Evolutionary conservation across 2,329 filamentous ascomycete genomes (phyloP).

Genomic region (Ceratocystis ficicola): DNA sequence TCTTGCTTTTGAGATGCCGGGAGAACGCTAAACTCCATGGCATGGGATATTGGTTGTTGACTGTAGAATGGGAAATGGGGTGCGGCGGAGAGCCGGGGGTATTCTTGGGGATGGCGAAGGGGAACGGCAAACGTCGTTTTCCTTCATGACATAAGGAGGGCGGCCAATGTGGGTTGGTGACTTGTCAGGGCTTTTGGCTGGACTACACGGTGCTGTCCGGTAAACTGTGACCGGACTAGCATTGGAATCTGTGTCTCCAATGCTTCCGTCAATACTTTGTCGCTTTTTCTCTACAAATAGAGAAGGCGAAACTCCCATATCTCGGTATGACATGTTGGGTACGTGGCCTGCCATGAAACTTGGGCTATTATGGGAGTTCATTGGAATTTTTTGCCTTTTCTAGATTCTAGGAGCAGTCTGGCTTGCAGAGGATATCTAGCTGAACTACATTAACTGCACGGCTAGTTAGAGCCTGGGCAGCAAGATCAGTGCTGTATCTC

Average conservation of each 20-base stretch:
- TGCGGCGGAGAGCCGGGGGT: conserved; percentile 13
- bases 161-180: conserved; percentile 8
- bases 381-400: neutral
- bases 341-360: neutral
- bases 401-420: neutral
- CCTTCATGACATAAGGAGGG: neutral
- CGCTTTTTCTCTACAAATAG: conserved; percentile 19
- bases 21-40: conserved; percentile 7
- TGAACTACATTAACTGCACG: neutral
- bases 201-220: conserved; percentile 19
- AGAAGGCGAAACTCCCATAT: conserved; percentile 3
- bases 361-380: neutral
- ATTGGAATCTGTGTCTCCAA: conserved; percentile 17
- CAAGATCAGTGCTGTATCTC: conserved; percentile 5
- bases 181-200: conserved; percentile 12
- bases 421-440: neutral
- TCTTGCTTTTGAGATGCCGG: conserved; percentile 10
- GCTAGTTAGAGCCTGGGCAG: neutral
- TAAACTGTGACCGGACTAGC: conserved; percentile 7
- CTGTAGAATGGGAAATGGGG: conserved; percentile 13
- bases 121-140: neutral
- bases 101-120: conserved; percentile 14
- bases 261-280: conserved; percentile 10
- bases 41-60: conserved; percentile 15
- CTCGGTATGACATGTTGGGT: neutral